Base-by-base conservation (phyloP, 2,329 filamentous ascomycete species). In the Fusarium gaditjirri region DNA sequence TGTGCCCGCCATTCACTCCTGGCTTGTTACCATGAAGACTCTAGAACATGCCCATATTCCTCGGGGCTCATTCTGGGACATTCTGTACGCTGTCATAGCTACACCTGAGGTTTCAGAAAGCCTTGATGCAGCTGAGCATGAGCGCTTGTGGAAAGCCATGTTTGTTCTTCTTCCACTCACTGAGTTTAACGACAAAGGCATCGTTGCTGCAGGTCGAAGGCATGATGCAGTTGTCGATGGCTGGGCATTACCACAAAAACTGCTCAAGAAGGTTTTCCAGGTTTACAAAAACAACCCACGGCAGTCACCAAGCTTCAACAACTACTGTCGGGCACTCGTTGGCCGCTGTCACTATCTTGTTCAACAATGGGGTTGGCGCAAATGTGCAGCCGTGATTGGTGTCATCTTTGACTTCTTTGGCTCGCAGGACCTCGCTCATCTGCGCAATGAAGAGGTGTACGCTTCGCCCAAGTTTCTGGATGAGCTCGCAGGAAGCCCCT, bases 351-450 rank as follows among this genome's bases (percentile, higher is more conserved):
- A 92, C 75, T 87, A 88, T 75, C 84, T 92, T 14, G 87, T 91
- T 50, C 83, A 86, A 63, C 86, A 90, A 78, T 93, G 91, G 91
- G 89, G 89, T 8, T 92, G 91, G 91, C 83, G 83, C 41, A 88
- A 83, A 67, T 88, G 86, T 72, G 87, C 86, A 50, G 81, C 84
- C 16, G 84, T 92, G 19, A 82, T 92, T 36, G 89, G 90, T 3
- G 83, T 86, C 4, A 86, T 92, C 6, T 92, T 92, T 69, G 90
- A 92, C 78, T 92, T 92, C 75, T 92, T 92, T 72, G 90, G 89
- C 14, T 86, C 86, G 4, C 88, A 90, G 69, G 85, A 88, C 49
- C 84, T 92, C 16, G 85, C 86, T 5, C 88, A 92, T 77, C 77
- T 93, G 44, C 86, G 89, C 41, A 91, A 92, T 65, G 91, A 92